Conservation (phyloP, 768 basidiomycete species). For the Boletellus ananiceps region DNA sequence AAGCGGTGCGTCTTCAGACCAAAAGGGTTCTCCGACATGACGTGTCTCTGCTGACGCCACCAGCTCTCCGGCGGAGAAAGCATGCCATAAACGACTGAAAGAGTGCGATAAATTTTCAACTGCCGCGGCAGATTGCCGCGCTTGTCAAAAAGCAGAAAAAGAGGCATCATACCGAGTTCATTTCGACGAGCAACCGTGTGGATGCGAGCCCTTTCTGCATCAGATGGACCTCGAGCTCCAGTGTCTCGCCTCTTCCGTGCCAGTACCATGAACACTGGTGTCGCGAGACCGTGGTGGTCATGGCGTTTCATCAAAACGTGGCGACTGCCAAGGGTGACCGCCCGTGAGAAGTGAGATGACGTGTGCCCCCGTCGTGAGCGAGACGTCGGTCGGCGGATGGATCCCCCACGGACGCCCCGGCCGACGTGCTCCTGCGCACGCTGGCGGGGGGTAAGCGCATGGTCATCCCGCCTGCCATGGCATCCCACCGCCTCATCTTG, state of each 20-base stretch:
- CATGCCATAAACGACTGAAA: no score
- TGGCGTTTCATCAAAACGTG: constrained; percentile 2
- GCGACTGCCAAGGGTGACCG: constrained; percentile 24
- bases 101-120: no score
- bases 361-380: constrained; percentile 49
- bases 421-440: constrained; percentile 39
- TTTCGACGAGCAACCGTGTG: no score
- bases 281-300: constrained; percentile 14
- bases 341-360: constrained; percentile 50
- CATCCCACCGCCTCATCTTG: no score
- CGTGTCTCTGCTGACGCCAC: no score
- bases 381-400: constrained; percentile 45
- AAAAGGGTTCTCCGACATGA: no score
- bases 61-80: no score
- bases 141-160: neutral
- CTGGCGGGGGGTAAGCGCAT: constrained; percentile 40
- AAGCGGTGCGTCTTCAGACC: neutral
- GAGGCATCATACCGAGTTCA: neutral
- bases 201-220: neutral
- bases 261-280: constrained; percentile 31
- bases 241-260: constrained; percentile 47
- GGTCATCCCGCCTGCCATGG: constrained; percentile 52
- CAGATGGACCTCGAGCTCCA: constrained; percentile 52
- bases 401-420: constrained; percentile 48
- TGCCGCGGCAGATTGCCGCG: no score